Conservation (phyloP, 345 rosid species). For the Camelina sativa region DNA sequence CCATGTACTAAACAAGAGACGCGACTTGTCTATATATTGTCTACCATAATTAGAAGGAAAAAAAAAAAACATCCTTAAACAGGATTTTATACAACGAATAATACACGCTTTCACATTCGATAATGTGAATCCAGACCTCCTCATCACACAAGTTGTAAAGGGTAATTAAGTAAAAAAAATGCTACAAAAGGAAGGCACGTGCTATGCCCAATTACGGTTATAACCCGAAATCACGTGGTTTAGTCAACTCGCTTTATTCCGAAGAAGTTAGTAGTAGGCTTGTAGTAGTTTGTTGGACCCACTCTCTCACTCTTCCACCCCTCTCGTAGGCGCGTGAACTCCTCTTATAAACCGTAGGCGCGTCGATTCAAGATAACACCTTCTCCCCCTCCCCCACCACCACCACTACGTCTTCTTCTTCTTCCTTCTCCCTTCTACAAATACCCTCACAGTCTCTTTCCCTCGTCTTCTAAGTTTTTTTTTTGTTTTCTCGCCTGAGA, state of each 20-base stretch:
- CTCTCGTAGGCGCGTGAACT: constrained; percentile 29
- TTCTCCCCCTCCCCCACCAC: constrained; percentile 32
- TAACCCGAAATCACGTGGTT: constrained; percentile 34
- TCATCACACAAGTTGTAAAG: constrained; percentile 1
- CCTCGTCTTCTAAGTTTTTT: neutral
- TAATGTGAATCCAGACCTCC: neutral
- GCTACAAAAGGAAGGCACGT: neutral
- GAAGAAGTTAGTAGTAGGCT: constrained; percentile 18
- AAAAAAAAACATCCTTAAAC: neutral
- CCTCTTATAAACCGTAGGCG: constrained; percentile 20
- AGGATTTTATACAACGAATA: neutral
- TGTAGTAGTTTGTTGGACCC: constrained; percentile 28
- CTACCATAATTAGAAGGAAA: neutral
- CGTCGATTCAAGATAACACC: constrained; percentile 26
- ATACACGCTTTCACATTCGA: constrained; percentile 32
- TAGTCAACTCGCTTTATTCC: constrained; percentile 25
- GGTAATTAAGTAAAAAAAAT: constrained; percentile 7
- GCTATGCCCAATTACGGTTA: neutral
- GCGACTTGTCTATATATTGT: constrained; percentile 3
- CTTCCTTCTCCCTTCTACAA: constrained; percentile 45
- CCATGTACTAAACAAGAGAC: constrained; percentile 22
- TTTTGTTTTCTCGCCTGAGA: neutral
- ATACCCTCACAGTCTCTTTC: constrained; percentile 33
- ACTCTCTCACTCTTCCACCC: neutral
- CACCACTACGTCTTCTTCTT: neutral